Evolutionary conservation across 306 rosid species (phyloP).

Genomic region (Citrullus amarus): DNA sequence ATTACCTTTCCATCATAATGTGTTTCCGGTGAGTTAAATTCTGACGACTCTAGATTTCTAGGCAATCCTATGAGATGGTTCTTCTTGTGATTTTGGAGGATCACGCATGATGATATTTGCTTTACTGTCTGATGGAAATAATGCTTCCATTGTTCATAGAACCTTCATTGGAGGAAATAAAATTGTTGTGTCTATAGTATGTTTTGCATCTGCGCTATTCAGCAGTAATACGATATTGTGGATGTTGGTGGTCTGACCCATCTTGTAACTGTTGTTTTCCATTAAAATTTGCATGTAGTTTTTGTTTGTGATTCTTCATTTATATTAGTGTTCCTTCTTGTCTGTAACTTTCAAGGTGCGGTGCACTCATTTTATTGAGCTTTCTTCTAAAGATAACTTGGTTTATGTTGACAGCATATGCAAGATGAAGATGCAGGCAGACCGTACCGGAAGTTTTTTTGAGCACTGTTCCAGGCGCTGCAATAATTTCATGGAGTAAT

Average conservation of each 20-base stretch:
- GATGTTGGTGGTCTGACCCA: background rate
- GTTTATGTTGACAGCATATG: constrained; percentile 49
- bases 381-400: background rate
- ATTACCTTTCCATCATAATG: background rate
- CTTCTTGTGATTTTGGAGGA: background rate
- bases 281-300: background rate
- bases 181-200: background rate
- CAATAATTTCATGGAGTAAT: background rate
- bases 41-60: background rate
- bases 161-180: background rate
- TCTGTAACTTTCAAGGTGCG: background rate
- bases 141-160: background rate
- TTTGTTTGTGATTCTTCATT: background rate
- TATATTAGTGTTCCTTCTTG: background rate
- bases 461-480: constrained; percentile 7
- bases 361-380: background rate
- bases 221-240: background rate
- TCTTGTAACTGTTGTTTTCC: background rate
- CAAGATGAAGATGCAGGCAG: constrained; percentile 91
- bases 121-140: background rate
- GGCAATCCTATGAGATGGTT: background rate
- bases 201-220: background rate
- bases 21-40: background rate
- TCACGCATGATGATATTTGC: background rate
- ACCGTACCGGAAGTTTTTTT: constrained; percentile 74